Evolutionary conservation across 371 early-diverging fungal species (phyloP), one percentile per base, ranked within the genome.

Genomic region (Mucor racemosus): DNA sequence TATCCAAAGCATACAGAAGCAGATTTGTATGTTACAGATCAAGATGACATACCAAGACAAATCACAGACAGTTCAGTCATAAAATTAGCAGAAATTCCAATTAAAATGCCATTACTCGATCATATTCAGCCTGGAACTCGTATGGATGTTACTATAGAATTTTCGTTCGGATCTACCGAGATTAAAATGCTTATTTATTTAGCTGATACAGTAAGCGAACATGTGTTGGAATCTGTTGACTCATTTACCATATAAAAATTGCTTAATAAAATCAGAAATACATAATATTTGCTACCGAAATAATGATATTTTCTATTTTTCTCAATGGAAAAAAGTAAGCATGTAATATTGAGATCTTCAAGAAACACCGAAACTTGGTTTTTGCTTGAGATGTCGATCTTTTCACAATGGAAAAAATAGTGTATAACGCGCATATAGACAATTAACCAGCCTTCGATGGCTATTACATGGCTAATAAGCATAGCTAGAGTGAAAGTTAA

Each of bases 31-130:
- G 77, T 78, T 5, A 73, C 79, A 35, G 80, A 83, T 57, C 73
- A 76, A 3, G 80, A 83, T 65, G 74, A 68, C 26, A 72, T 78
- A 54, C 83, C 83, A 19, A 77, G 83, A 39, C 77, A 80, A 42
- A 77, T 78, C 31, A 75, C 78, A 21, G 76, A 78, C 42, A 73
- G 68, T n/a, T 77, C 77, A 34, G 83, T 82, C 2, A 74, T 73
- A n/a, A 77, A 78, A 61, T 71, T 83, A 5, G 79, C 79, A 44
- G 78, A 83, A 48, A 75, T 83, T 59, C 80, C 83, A 26, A 77
- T 83, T 13, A 80, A 79, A 14, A 83, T 83, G 83, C 83, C 83
- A 38, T 64, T 74, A 11, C 58, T 80, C 7, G 67, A 80, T 11
- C 74, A 80, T 33, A 76, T 79, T 4, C 67, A 74, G 62, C 76